Evolutionary conservation across 2,329 filamentous ascomycete species (phyloP).

Genomic region (Alternaria alternata): DNA sequence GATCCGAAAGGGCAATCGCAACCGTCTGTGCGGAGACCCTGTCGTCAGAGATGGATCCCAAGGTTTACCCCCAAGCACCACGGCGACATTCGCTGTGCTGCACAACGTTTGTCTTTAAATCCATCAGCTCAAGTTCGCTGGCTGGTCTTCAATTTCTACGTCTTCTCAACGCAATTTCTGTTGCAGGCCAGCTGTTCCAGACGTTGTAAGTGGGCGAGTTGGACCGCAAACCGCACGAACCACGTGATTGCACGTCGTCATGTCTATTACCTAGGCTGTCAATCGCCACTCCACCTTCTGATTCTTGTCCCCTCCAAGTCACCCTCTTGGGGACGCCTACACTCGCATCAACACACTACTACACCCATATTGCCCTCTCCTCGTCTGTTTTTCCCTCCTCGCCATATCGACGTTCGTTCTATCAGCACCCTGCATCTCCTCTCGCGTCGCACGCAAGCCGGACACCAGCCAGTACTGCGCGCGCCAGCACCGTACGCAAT

Average conservation of each 20-base stretch:
- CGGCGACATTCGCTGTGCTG: neutral
- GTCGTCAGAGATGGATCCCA: constrained; percentile 10
- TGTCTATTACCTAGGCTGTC: neutral
- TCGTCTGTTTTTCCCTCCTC: neutral
- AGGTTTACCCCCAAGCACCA: neutral
- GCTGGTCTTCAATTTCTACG: too few relatives aligned
- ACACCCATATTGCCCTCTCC: neutral
- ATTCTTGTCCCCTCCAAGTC: constrained; percentile 15
- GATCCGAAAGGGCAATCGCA: constrained; percentile 9
- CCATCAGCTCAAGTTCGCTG: too few relatives aligned
- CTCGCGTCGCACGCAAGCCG: neutral
- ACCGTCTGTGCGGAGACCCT: constrained; percentile 23
- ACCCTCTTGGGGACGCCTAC: constrained; percentile 24
- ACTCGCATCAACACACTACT: constrained; percentile 2
- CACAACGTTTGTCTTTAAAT: neutral
- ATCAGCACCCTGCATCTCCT: neutral
- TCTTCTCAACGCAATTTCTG: neutral
- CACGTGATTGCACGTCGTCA: constrained; percentile 13
- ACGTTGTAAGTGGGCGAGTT: neutral
- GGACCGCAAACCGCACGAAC: neutral
- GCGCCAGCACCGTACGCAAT: constrained; percentile 5
- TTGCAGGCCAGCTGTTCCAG: neutral
- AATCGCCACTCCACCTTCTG: constrained; percentile 18
- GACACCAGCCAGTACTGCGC: constrained; percentile 16
- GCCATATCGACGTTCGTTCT: constrained; percentile 3